phyloP scores from a whole-genome alignment of 768 basidiomycete species.

The Amyloporia xantha region DNA sequence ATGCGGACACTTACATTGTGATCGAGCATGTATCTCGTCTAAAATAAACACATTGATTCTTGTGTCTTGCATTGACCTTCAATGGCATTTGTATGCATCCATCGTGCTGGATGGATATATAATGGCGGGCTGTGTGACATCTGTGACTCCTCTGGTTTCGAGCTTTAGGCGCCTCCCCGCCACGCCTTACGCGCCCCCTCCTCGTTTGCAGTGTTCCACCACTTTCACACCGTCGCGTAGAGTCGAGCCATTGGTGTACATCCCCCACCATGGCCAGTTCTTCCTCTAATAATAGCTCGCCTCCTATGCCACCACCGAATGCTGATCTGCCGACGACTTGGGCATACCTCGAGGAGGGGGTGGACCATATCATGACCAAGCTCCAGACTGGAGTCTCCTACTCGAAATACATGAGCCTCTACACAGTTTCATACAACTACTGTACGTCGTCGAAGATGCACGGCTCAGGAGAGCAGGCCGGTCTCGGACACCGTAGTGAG shows the following conservation, averaged over 20 bases:
- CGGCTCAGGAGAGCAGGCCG: conserved; percentile 33
- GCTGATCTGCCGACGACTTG: conserved; percentile 81
- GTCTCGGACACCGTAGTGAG: conserved; percentile 51
- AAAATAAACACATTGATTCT: too few relatives aligned
- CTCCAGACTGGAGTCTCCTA: conserved; percentile 84
- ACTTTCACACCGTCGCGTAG: neutral
- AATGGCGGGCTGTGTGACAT: too few relatives aligned
- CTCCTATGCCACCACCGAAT: conserved; percentile 52
- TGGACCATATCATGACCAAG: conserved; percentile 91
- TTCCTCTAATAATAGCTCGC: conserved; percentile 12
- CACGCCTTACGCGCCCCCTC: conserved; percentile 1
- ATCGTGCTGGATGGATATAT: too few relatives aligned
- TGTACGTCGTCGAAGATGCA: conserved; percentile 86
- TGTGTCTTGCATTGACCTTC: too few relatives aligned
- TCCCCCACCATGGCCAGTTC: conserved; percentile 14
- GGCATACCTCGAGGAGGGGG: conserved; percentile 80
- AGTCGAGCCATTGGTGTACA: neutral
- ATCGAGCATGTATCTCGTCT: too few relatives aligned
- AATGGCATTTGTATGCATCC: too few relatives aligned
- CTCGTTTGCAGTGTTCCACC: neutral
- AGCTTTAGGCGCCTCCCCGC: neutral
- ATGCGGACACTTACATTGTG: too few relatives aligned
- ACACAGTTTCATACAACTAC: conserved; percentile 97
- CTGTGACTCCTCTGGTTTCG: neutral
- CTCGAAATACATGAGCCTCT: conserved; percentile 81